phyloP scores from a whole-genome alignment of 1,139 yeast species.

The Suhomyces choctaworum region DNA sequence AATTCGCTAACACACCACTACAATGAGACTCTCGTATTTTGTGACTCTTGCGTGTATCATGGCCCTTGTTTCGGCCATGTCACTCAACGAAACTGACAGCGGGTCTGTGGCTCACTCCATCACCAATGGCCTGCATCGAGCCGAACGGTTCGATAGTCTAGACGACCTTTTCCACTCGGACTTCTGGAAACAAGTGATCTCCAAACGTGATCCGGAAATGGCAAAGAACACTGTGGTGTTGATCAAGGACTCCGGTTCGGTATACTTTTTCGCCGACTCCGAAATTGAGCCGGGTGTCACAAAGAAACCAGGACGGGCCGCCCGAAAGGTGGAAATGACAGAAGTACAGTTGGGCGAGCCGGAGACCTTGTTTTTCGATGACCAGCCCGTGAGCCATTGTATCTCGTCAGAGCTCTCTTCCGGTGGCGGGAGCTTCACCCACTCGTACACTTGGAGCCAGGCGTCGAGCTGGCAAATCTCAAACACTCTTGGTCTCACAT shows the following conservation, averaged over 20 bases:
- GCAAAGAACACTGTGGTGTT: conserved; percentile 18
- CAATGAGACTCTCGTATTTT: too few species aligned
- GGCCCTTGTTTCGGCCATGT: too few species aligned
- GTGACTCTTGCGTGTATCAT: too few species aligned
- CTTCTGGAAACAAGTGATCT: conserved; percentile 20
- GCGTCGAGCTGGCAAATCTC: conserved; percentile 1
- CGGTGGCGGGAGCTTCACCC: conserved; percentile 21
- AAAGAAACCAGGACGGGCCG: conserved; percentile 7
- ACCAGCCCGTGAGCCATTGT: conserved; percentile 22
- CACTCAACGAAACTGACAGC: too few species aligned
- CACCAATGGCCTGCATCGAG: too few species aligned
- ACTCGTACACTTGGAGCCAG: conserved; percentile 14
- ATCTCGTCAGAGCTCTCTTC: conserved; percentile 21
- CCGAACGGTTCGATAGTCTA: conserved; percentile 1
- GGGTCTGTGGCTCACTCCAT: too few species aligned
- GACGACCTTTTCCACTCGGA: conserved; percentile 11
- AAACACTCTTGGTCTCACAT: not conserved
- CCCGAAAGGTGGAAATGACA: conserved; percentile 19
- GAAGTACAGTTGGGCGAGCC: conserved; percentile 23
- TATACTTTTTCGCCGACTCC: conserved; percentile 17
- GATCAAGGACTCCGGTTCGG: conserved; percentile 16
- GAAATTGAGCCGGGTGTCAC: conserved; percentile 8
- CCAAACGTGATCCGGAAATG: conserved; percentile 14
- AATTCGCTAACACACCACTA: too few species aligned
- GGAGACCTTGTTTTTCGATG: conserved; percentile 2